These are phyloP conservation scores for Astrephomene gubernaculifera DNA, from an alignment of 139 green algal species.

Conservation along the genomic window DNA sequence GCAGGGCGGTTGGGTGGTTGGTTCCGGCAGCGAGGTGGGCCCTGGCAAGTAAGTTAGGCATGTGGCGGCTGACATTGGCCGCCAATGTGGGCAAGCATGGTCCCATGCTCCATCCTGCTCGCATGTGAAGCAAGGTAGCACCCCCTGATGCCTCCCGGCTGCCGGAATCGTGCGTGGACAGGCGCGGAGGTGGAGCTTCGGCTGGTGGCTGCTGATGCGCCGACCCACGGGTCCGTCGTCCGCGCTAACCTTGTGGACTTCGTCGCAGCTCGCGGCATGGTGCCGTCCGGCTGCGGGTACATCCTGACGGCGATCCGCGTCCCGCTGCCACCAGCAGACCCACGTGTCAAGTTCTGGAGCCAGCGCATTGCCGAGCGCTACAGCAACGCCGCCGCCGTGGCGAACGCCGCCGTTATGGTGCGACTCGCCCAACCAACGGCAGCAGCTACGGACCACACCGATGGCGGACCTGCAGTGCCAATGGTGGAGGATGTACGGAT, in stretches of 20 bases:
- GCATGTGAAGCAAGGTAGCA: too few species aligned
- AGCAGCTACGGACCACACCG: background rate
- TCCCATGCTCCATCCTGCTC: too few species aligned
- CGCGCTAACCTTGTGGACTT: background rate
- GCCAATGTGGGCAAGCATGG: too few species aligned
- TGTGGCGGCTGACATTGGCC: too few species aligned
- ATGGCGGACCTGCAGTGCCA: too few species aligned
- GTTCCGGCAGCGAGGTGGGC: background rate
- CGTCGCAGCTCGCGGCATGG: background rate
- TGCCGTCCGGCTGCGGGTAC: background rate
- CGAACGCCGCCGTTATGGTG: conserved; percentile 61
- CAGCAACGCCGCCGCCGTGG: conserved; percentile 59
- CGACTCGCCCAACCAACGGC: background rate
- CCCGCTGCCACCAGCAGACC: conserved; percentile 9
- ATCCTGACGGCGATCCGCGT: background rate
- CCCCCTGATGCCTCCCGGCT: too few species aligned
- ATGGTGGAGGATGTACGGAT: conserved; percentile 4
- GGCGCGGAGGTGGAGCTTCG: conserved; percentile 36
- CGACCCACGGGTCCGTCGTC: background rate
- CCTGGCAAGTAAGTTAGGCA: background rate
- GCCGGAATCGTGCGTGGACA: too few species aligned
- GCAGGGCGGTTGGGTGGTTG: background rate
- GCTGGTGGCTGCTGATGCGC: background rate
- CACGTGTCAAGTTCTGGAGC: conserved; percentile 52
- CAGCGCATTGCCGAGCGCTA: conserved; percentile 61